Evolutionary conservation across 495 filamentous ascomycete species (phyloP).

Genomic region (Penicillium desertorum): DNA sequence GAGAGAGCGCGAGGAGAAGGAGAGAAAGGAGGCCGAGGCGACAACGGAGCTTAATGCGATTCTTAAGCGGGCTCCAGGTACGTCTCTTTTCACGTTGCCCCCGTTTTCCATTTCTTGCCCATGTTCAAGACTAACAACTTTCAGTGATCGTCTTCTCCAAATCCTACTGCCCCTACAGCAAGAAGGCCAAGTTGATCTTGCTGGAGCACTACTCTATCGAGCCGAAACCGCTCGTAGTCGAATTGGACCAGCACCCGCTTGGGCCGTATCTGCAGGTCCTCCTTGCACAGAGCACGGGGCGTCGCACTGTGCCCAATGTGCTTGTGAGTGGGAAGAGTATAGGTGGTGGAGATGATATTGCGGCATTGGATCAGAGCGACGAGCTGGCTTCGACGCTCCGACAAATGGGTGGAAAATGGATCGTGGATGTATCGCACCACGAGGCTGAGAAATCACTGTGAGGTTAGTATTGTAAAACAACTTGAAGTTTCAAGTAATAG

Average conservation of each 20-base stretch:
- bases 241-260: slow-evolving; percentile 79
- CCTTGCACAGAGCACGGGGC: slow-evolving; percentile 69
- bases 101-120: slow-evolving; percentile 1
- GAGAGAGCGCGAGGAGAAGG: slow-evolving; percentile 20
- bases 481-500: neutral
- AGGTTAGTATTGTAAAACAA: slow-evolving; percentile 2
- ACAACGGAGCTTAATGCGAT: slow-evolving; percentile 68
- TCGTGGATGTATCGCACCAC: slow-evolving; percentile 50
- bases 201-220: slow-evolving; percentile 78
- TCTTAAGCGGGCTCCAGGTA: slow-evolving; percentile 79
- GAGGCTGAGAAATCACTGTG: slow-evolving; percentile 14
- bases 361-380: slow-evolving; percentile 66
- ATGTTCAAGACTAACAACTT: slow-evolving; percentile 19
- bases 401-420: slow-evolving; percentile 68
- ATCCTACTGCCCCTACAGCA: slow-evolving; percentile 83
- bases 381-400: slow-evolving; percentile 69
- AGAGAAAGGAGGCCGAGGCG: slow-evolving; percentile 32
- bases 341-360: slow-evolving; percentile 86
- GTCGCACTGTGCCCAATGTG: slow-evolving; percentile 88
- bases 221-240: slow-evolving; percentile 82
- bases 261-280: slow-evolving; percentile 68
- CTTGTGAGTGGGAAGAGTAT: slow-evolving; percentile 85
- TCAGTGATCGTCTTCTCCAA: slow-evolving; percentile 95
- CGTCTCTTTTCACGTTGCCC: slow-evolving; percentile 28
- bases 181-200: slow-evolving; percentile 77